A percentile compares a stretch with the other conserved stretches of the same genome.
Conservation (phyloP, 768 basidiomycete genomes). For the Pseudohyphozyma bogoriensis region DNA sequence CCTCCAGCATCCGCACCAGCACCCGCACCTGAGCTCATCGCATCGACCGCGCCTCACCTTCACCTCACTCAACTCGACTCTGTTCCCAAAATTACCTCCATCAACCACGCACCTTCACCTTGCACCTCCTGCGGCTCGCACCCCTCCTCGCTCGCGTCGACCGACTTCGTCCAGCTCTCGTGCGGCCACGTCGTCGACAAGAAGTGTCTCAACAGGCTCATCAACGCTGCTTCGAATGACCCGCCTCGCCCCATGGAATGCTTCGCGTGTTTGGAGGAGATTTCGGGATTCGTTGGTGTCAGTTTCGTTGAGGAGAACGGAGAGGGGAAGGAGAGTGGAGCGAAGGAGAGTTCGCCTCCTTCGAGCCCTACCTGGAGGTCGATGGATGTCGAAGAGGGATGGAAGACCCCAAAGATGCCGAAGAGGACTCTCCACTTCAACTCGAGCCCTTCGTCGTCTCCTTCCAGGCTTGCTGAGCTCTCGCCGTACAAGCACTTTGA, state of each 20-base stretch:
- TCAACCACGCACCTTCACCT: neutral
- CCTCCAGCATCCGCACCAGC: too few species aligned
- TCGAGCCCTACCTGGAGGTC: neutral
- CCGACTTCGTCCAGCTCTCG: neutral
- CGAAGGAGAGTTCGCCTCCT: neutral
- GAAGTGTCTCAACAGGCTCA: neutral
- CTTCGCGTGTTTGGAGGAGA: neutral
- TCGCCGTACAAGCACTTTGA: neutral
- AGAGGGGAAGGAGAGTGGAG: neutral
- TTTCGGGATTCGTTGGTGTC: neutral
- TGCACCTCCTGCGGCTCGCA: neutral
- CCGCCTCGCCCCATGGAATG: neutral
- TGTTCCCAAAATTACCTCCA: neutral
- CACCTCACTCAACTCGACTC: neutral
- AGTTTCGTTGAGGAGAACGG: neutral
- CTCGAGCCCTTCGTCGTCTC: too few species aligned
- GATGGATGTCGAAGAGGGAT: neutral
- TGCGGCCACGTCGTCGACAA: conserved; percentile 3
- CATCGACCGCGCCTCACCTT: too few species aligned
- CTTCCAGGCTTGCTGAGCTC: neutral
- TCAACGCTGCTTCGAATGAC: conserved; percentile 2
- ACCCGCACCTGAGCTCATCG: too few species aligned
- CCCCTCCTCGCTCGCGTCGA: neutral
- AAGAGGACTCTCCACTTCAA: neutral
- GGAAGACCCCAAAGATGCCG: neutral